These are phyloP conservation scores for Coccinonectria pachysandricola DNA, from an alignment of 2,329 filamentous ascomycete genomes.

Conservation along the genomic window DNA sequence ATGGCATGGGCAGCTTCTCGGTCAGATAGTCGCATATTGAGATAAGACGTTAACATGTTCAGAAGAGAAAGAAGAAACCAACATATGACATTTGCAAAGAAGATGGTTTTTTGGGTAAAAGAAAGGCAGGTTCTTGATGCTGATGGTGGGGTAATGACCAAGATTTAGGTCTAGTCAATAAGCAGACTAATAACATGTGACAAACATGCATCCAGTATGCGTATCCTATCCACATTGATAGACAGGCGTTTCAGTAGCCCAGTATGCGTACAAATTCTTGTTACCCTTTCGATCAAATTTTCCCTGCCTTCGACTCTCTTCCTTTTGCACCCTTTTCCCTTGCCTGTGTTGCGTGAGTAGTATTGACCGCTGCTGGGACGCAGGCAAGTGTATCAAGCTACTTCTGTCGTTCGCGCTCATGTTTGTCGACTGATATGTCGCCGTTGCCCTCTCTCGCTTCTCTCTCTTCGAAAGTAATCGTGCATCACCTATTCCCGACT, in stretches of 20 bases:
- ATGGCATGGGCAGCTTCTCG: slow-evolving; percentile 3
- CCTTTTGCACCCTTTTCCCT: slow-evolving; percentile 1
- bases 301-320: background rate
- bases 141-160: too few relatives aligned
- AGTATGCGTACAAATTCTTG: slow-evolving; percentile 2
- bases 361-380: slow-evolving; percentile 1
- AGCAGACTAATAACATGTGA: too few relatives aligned
- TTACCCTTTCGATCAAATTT: slow-evolving; percentile 1
- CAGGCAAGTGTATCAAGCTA: slow-evolving; percentile 1
- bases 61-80: too few relatives aligned
- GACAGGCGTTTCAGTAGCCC: slow-evolving; percentile 1
- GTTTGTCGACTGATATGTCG: slow-evolving; percentile 1
- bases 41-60: too few relatives aligned
- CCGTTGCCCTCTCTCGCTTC: slow-evolving; percentile 1
- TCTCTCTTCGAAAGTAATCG: slow-evolving; percentile 1
- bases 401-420: slow-evolving; percentile 1
- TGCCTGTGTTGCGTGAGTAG: background rate
- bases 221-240: slow-evolving; percentile 1
- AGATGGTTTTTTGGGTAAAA: too few relatives aligned
- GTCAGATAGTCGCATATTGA: slow-evolving; percentile 2
- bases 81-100: too few relatives aligned
- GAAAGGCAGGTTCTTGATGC: too few relatives aligned
- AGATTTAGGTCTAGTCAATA: too few relatives aligned
- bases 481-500: background rate
- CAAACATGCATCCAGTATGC: too few relatives aligned